A percentile compares a stretch with the other conserved stretches of the same genome.
Evolutionary conservation across 768 basidiomycete species (phyloP).

Genomic region (Agrocybe pediades): DNA sequence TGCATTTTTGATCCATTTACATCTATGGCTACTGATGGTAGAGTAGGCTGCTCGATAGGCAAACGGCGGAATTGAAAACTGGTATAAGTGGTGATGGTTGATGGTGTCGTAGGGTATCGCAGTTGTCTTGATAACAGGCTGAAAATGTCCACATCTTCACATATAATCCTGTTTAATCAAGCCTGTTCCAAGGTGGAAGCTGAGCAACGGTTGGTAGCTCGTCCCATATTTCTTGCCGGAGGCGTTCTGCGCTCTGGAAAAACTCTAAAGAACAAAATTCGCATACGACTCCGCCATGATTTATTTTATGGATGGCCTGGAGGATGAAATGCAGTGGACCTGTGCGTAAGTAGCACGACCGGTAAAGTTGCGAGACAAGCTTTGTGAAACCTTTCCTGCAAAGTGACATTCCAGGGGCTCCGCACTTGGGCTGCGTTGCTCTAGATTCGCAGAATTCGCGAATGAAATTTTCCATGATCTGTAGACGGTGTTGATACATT

Average conservation of each 20-base stretch:
- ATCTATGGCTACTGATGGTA: too few relatives aligned
- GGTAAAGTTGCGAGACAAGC: slow-evolving; percentile 42
- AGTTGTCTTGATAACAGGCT: too few relatives aligned
- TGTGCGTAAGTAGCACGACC: slow-evolving; percentile 51
- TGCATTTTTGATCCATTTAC: too few relatives aligned
- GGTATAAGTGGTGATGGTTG: too few relatives aligned
- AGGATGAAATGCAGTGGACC: slow-evolving; percentile 56
- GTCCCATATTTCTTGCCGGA: slow-evolving; percentile 47
- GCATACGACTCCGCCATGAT: slow-evolving; percentile 45
- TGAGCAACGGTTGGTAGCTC: slow-evolving; percentile 46
- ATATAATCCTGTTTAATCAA: background rate
- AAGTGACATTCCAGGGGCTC: slow-evolving; percentile 12
- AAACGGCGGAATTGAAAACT: too few relatives aligned
- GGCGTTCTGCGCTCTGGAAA: slow-evolving; percentile 34
- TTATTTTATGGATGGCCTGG: slow-evolving; percentile 42
- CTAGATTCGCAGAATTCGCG: slow-evolving; percentile 41
- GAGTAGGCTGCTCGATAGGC: too few relatives aligned
- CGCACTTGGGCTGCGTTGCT: slow-evolving; percentile 28
- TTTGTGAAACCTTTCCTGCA: slow-evolving; percentile 47
- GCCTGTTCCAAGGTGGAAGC: slow-evolving; percentile 45
- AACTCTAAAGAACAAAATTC: slow-evolving; percentile 43
- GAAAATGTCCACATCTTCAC: too few relatives aligned
- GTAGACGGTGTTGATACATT: slow-evolving; percentile 58
- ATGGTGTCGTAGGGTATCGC: too few relatives aligned
- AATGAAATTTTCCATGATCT: slow-evolving; percentile 48